Percentiles rank a stretch among this genome's conserved stretches.
phyloP scores from a whole-genome alignment of 768 basidiomycete genomes.

The Kondoa subrosea region DNA sequence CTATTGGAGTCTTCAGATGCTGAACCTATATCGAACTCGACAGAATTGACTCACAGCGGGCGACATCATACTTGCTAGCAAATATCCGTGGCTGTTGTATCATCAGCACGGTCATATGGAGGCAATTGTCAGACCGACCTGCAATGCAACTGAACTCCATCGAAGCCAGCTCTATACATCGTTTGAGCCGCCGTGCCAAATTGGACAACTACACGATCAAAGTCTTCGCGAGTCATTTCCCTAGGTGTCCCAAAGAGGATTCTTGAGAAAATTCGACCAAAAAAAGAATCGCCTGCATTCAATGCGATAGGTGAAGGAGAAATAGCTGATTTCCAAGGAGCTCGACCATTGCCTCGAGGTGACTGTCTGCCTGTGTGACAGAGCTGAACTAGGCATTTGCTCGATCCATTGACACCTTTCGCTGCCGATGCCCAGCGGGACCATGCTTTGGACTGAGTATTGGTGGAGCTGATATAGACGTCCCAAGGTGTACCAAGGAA shows the following conservation, averaged over 20 bases:
- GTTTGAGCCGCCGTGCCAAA: conserved; percentile 55
- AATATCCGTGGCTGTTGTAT: conserved; percentile 58
- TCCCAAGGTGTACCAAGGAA: conserved; percentile 22
- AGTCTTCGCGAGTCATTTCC: conserved; percentile 45
- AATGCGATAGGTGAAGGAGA: conserved; percentile 47
- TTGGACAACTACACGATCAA: conserved; percentile 43
- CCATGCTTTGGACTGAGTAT: neutral
- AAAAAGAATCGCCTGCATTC: conserved; percentile 23
- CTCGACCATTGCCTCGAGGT: conserved; percentile 50
- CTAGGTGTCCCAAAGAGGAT: conserved; percentile 50
- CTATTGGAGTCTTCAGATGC: conserved; percentile 27
- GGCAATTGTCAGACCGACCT: too few species aligned
- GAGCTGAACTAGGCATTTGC: conserved; percentile 62
- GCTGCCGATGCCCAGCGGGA: neutral
- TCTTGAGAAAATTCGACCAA: conserved; percentile 37
- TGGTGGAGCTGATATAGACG: conserved; percentile 7
- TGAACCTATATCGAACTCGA: conserved; percentile 1
- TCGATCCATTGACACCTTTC: neutral
- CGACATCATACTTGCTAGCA: conserved; percentile 62
- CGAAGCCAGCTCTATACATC: conserved; percentile 55
- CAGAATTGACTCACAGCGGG: conserved; percentile 41
- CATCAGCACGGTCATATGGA: neutral
- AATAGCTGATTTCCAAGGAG: conserved; percentile 44
- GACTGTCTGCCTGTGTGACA: conserved; percentile 68
- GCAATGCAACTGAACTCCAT: conserved; percentile 64